A percentile compares a stretch with the other conserved stretches of the same genome.
phyloP scores from a whole-genome alignment of 1,284 basidiomycete genomes.

The Moesziomyces antarcticus region DNA sequence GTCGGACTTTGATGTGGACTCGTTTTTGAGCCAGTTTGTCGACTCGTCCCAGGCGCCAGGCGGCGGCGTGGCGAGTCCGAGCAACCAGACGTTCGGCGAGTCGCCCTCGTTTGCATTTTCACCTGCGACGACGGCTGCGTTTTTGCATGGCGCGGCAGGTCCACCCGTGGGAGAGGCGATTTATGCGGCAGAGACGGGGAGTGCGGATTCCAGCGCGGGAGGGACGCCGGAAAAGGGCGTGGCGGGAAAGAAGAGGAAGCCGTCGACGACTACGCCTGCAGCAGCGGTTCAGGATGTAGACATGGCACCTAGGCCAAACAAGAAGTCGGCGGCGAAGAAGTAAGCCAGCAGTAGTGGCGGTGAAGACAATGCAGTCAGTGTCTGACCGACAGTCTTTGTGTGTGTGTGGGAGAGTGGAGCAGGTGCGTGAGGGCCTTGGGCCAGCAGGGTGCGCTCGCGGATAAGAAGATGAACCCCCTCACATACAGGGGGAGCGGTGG shows the following conservation, averaged over 20 bases:
- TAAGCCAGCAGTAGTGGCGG: conserved; percentile 1
- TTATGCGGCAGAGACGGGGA: conserved; percentile 7
- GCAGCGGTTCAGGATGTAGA: conserved; percentile 12
- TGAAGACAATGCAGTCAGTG: too few species aligned
- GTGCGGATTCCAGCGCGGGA: conserved; percentile 3
- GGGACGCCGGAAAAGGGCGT: not conserved
- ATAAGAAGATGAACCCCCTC: too few species aligned
- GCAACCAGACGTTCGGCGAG: conserved; percentile 17
- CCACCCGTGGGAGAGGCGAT: conserved; percentile 6
- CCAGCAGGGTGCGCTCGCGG: too few species aligned
- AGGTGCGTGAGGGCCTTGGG: too few species aligned
- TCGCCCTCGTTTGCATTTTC: conserved; percentile 39
- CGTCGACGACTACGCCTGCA: conserved; percentile 1
- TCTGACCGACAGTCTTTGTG: conserved; percentile 19
- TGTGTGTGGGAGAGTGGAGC: conserved; percentile 6
- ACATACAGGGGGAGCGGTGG: too few species aligned
- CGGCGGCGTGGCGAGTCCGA: conserved; percentile 35
- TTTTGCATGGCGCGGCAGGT: conserved; percentile 22
- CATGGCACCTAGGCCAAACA: conserved; percentile 12
- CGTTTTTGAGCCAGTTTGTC: conserved; percentile 59
- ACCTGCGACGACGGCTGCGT: conserved; percentile 43
- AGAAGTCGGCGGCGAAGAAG: conserved; percentile 21
- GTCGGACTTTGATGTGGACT: conserved; percentile 60
- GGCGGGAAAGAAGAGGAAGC: conserved; percentile 41
- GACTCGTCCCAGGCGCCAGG: conserved; percentile 47